Evolutionary conservation across 129 eudicot genomes (phyloP), one percentile per base, ranked within the genome.

Genomic region (Chrysanthemum makinoi): DNA sequence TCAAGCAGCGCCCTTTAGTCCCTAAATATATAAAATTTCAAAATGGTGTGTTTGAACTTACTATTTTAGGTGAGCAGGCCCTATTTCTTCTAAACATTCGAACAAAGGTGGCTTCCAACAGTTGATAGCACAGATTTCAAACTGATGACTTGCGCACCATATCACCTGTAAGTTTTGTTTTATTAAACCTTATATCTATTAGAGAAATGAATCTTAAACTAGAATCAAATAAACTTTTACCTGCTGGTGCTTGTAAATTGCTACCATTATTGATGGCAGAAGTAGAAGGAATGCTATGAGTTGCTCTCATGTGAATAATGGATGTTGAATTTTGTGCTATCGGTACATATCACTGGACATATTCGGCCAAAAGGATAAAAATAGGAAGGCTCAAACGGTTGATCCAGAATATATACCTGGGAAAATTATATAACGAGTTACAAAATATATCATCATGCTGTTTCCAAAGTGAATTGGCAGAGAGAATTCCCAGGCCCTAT

Each of bases 391-490:
- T 90, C 93, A 81, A 94, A 94, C 68, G 95, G 76, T 72, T 86
- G 85, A 81, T 94, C 97, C 3, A 96, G 96, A 70, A 94, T 80
- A 67, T 94, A 94, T 26, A 79, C 94, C 99, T 94, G 72, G 18
- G 39, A 75, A 62, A 65, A 12, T 16, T 24, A 47, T 53, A 56
- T 28, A 76, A 60, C 3, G 49, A 24, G 10, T 72, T 30, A 64
- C 16, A 62, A 11, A 22, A 8, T 43, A 5, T 35, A 39, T 39
- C 47, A 47, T 66, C 11, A 10, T 47, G 50, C 17, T 60, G 39
- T 66, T 33, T 16, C 46, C 46, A 6, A 39, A 39, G 10, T 39
- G 2, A 39, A 39, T 39, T 39, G 46, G 46, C 46, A 39, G 46
- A 39, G 9, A 39, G 46, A 2, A 39, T 39, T 39, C 2, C 9